A percentile compares a stretch with the other conserved stretches of the same genome.
Conservation (phyloP, 1,284 basidiomycete species). For the Apiotrichum sp. region DNA sequence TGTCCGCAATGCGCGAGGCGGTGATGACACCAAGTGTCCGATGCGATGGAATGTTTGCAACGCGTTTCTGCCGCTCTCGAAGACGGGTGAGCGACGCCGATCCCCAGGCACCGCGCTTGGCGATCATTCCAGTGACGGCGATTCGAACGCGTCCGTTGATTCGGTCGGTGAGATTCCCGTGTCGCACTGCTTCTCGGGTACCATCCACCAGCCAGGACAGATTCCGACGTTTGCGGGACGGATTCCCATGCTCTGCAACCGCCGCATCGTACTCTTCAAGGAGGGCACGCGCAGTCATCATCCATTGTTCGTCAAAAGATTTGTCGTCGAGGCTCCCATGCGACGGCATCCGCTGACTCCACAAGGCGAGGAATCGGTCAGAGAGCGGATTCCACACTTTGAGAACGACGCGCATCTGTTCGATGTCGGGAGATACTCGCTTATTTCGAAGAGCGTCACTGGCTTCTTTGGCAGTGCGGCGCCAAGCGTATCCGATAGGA, state of each 20-base stretch:
- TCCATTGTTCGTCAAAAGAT: neutral
- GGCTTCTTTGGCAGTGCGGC: neutral
- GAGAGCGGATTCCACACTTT: constrained; percentile 5
- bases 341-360: neutral
- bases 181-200: neutral
- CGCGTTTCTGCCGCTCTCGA: neutral
- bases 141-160: constrained; percentile 1
- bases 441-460: neutral
- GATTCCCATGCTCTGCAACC: too few species aligned
- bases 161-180: neutral
- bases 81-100: neutral
- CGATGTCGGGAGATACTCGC: neutral
- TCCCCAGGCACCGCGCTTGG: constrained; percentile 3
- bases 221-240: neutral
- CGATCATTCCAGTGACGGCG: neutral
- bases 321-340: neutral
- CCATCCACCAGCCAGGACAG: constrained; percentile 1
- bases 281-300: neutral
- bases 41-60: neutral
- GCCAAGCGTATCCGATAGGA: neutral
- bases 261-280: neutral
- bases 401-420: neutral
- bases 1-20: neutral
- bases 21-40: neutral
- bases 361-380: constrained; percentile 3